phyloP scores from a whole-genome alignment of 148 eudicot species.

The Drosera capensis region DNA sequence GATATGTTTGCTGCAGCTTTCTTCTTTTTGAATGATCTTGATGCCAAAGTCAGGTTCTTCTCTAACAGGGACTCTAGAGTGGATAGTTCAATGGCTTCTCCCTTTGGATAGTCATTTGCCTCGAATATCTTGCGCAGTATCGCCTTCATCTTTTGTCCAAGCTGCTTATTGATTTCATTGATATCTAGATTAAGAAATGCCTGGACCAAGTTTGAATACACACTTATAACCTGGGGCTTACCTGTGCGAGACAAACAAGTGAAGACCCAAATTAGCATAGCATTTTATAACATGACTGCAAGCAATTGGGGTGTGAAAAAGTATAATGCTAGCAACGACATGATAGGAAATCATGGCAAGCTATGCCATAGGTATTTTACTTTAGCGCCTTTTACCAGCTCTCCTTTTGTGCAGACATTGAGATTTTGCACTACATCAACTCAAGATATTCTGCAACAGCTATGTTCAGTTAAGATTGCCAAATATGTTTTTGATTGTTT shows the following conservation, averaged over 20 bases:
- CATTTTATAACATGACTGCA: background rate
- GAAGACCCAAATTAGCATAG: background rate
- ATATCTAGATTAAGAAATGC: conserved; percentile 74
- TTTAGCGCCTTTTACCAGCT: no score
- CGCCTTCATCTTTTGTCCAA: conserved; percentile 81
- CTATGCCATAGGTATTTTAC: no score
- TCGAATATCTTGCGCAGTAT: conserved; percentile 76
- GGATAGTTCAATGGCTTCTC: conserved; percentile 41
- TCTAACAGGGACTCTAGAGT: conserved; percentile 53
- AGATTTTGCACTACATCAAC: no score
- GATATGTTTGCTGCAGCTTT: conserved; percentile 31
- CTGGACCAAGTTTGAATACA: conserved; percentile 65
- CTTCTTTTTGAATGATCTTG: conserved; percentile 71
- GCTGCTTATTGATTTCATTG: conserved; percentile 84
- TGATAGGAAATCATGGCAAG: no score
- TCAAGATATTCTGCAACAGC: no score
- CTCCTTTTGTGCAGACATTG: no score
- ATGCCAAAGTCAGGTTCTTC: conserved; percentile 64
- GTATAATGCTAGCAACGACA: background rate
- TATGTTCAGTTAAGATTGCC: no score
- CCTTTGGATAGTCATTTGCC: conserved; percentile 72
- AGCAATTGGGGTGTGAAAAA: background rate
- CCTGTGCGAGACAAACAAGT: conserved; percentile 19
- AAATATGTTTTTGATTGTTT: no score
- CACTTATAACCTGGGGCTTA: conserved; percentile 49